A percentile compares a stretch with the other conserved stretches of the same genome.
Conservation (phyloP, 306 rosid species). For the Cercis canadensis region DNA sequence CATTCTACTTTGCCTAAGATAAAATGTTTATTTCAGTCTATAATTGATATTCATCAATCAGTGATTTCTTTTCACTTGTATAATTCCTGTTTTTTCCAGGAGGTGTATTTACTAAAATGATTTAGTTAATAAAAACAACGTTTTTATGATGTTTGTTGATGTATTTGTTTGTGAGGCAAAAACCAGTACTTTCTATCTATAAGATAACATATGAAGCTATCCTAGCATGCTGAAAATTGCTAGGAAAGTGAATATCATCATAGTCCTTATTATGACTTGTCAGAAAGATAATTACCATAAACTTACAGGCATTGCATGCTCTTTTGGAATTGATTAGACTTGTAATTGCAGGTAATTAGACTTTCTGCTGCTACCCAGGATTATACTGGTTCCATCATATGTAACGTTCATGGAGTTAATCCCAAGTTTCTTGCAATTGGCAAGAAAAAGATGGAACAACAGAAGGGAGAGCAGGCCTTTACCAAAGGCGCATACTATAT, state of each 20-base stretch:
- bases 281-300: conserved; percentile 15
- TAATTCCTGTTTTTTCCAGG: too few species aligned
- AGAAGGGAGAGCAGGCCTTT: conserved; percentile 63
- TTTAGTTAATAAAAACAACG: neutral
- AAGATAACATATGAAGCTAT: neutral
- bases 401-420: conserved; percentile 98
- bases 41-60: too few species aligned
- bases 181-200: neutral
- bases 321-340: conserved; percentile 35
- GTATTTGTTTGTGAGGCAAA: conserved; percentile 18
- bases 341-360: conserved; percentile 80
- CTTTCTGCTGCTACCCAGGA: conserved; percentile 98
- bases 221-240: conserved; percentile 1
- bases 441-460: conserved; percentile 69
- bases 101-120: neutral
- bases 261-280: neutral
- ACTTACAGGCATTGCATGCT: conserved; percentile 22
- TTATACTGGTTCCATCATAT: conserved; percentile 67
- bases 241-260: conserved; percentile 24
- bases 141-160: neutral
- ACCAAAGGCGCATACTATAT: conserved; percentile 88
- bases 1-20: too few species aligned
- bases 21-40: too few species aligned
- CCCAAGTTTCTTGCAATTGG: conserved; percentile 91
- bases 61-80: too few species aligned